These are phyloP conservation scores for Sisymbrium altissimum DNA, from an alignment of 345 rosid genomes.

Conservation along the genomic window DNA sequence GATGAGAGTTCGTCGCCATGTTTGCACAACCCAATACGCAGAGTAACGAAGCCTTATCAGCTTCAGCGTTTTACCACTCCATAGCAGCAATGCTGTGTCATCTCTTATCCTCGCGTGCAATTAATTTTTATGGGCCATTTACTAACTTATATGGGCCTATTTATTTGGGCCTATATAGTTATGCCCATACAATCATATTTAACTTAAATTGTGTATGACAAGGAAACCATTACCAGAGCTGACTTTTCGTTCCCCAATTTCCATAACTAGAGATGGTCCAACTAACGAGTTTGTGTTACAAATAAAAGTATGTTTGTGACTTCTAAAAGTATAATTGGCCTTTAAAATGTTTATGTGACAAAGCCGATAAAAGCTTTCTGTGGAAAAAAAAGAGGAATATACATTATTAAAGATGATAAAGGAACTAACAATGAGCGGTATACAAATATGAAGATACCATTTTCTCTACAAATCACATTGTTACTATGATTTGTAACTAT, in stretches of 20 bases:
- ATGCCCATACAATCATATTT: neutral
- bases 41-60: conserved; percentile 33
- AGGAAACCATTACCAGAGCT: neutral
- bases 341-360: too few species aligned
- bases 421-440: too few species aligned
- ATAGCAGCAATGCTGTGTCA: neutral
- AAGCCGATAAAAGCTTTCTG: too few species aligned
- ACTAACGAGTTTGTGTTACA: neutral
- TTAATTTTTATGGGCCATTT: neutral
- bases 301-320: neutral
- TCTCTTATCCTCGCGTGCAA: conserved; percentile 3
- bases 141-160: neutral
- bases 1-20: conserved; percentile 49
- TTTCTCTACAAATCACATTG: too few species aligned
- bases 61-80: neutral
- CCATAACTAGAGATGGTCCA: neutral
- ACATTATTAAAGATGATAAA: too few species aligned
- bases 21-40: neutral
- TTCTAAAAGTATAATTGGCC: neutral
- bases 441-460: too few species aligned
- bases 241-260: neutral
- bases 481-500: neutral
- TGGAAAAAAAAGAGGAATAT: too few species aligned
- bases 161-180: neutral
- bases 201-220: neutral